A percentile compares a stretch with the other conserved stretches of the same genome.
Evolutionary conservation across 331 rosid species (phyloP).

Genomic region (Quercus lobata): DNA sequence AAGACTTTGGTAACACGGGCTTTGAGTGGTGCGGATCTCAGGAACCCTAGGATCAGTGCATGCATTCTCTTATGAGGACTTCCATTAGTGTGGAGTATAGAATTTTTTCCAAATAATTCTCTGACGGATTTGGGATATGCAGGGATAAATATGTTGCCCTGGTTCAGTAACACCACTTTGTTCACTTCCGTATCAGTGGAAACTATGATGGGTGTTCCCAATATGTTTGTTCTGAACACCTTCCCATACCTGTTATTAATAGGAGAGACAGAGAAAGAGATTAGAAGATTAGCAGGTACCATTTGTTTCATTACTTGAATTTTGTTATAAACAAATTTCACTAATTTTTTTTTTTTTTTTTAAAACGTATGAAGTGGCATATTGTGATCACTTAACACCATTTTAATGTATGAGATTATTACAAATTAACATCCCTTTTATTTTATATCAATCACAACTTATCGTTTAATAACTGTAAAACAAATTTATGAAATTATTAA

Average conservation of each 20-base stretch:
- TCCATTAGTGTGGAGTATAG: constrained; percentile 70
- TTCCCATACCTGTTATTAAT: constrained; percentile 62
- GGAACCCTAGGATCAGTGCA: constrained; percentile 62
- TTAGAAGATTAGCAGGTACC: no score
- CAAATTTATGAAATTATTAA: no score
- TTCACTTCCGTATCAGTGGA: constrained; percentile 88
- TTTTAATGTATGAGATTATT: no score
- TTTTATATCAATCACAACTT: no score
- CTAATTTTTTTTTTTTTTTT: no score
- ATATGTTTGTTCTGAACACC: constrained; percentile 72
- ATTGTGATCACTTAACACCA: no score
- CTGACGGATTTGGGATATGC: constrained; percentile 90
- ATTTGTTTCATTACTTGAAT: neutral
- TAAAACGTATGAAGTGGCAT: no score
- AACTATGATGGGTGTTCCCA: constrained; percentile 78
- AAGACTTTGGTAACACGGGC: constrained; percentile 57
- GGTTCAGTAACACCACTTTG: constrained; percentile 68
- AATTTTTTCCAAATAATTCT: constrained; percentile 68
- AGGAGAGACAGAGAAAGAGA: neutral
- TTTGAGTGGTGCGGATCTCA: constrained; percentile 64
- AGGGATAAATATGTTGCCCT: constrained; percentile 62
- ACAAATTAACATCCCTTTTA: no score
- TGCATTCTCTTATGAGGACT: constrained; percentile 60
- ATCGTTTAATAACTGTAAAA: no score
- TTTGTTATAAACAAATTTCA: neutral